Percentiles rank a stretch among this genome's conserved stretches.
Conservation (phyloP, 441 rosid species). For the Adansonia gregorii region DNA sequence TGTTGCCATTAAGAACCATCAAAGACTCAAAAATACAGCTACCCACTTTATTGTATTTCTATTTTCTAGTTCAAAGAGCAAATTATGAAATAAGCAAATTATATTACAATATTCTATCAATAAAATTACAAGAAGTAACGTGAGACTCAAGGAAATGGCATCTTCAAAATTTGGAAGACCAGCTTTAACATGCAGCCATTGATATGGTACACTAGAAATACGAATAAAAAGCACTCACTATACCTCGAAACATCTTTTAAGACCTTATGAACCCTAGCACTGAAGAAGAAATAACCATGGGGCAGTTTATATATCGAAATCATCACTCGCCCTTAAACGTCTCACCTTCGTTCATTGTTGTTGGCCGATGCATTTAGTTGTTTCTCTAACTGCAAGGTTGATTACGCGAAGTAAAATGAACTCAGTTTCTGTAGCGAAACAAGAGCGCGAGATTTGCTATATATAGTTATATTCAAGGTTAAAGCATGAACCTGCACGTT, state of each 20-base stretch:
- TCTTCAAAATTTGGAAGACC: constrained; percentile 48
- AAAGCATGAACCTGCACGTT: constrained; percentile 68
- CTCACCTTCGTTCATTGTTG: constrained; percentile 45
- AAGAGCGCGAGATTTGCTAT: too few species aligned
- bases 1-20: too few species aligned
- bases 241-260: constrained; percentile 27
- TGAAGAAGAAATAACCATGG: not conserved
- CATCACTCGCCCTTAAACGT: constrained; percentile 26
- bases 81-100: not conserved
- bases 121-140: constrained; percentile 42
- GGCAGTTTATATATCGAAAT: too few species aligned
- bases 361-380: constrained; percentile 52
- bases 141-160: constrained; percentile 39
- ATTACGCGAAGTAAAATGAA: not conserved
- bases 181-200: constrained; percentile 32
- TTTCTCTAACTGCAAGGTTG: constrained; percentile 61
- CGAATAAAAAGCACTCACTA: constrained; percentile 30
- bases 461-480: not conserved
- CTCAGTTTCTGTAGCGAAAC: too few species aligned
- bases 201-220: constrained; percentile 43
- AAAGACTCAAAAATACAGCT: too few species aligned
- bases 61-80: too few species aligned
- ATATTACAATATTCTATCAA: constrained; percentile 36
- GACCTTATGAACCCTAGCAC: constrained; percentile 12
- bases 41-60: too few species aligned